These are phyloP conservation scores for Saturnispora diversa DNA, from an alignment of 805 yeast genomes.

Conservation along the genomic window DNA sequence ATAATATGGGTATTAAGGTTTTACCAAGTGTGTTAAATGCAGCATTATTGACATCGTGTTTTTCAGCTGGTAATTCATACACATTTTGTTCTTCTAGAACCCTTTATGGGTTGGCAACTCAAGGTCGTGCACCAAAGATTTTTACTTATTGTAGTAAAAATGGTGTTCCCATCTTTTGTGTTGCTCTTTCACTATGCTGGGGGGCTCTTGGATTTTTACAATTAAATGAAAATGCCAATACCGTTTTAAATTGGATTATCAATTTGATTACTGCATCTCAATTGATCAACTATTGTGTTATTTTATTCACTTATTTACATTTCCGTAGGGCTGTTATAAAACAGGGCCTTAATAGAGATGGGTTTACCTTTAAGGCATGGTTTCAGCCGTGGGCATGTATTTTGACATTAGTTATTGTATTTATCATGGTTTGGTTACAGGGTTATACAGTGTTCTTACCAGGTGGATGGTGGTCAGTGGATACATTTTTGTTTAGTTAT, in stretches of 20 bases:
- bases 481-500: constrained; percentile 59
- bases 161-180: constrained; percentile 70
- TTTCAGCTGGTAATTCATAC: constrained; percentile 77
- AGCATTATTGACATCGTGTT: constrained; percentile 61
- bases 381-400: constrained; percentile 25
- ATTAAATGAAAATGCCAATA: constrained; percentile 48
- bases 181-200: constrained; percentile 48
- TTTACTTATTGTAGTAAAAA: constrained; percentile 54
- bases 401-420: constrained; percentile 19
- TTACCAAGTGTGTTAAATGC: constrained; percentile 74
- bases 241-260: constrained; percentile 65
- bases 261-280: constrained; percentile 65
- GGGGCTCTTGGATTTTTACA: constrained; percentile 63
- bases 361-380: constrained; percentile 45
- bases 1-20: constrained; percentile 49
- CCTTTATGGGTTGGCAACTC: constrained; percentile 58
- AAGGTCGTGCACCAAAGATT: constrained; percentile 64
- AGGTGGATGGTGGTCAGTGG: constrained; percentile 65
- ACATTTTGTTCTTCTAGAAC: constrained; percentile 62
- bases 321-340: constrained; percentile 51
- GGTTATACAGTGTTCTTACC: constrained; percentile 50
- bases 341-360: constrained; percentile 41
- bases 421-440: constrained; percentile 35
- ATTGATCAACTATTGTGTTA: constrained; percentile 50
- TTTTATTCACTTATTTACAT: constrained; percentile 50